Base-by-base conservation (phyloP, 208 protist genomes). In the Wallacemonas sp. region DNA sequence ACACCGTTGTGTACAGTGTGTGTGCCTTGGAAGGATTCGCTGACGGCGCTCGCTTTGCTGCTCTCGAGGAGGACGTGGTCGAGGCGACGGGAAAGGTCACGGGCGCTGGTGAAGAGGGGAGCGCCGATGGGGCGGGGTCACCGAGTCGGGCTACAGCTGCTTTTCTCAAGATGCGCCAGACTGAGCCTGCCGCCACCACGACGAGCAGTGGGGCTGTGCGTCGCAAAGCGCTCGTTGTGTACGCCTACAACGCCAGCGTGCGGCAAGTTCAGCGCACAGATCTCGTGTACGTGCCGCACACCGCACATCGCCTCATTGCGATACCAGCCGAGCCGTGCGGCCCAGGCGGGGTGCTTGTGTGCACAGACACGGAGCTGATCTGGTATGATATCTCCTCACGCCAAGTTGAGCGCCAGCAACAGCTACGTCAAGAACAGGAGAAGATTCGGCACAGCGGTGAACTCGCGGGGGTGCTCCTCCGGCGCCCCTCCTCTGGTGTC, bases 191-290 rank as follows among this genome's bases (percentile, higher is more conserved):
- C 21, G 53, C 64, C 27, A 42, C 6, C 55, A 19, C 63, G 51
- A 56, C 3, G 11, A 56, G 27, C 49, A 21, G 9, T 8, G 22
- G 44, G 5, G 21, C 6, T 51, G 21, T 39, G 19, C 6, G 22
- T 15, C 69, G 77, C 33, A 97, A 98, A 66, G 56, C 80, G 26
- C 79, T 99, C 4, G 88, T 96, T 1, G 98, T 96, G 49, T 99
- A 99, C 77, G 97, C 99, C 69, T 96, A 99, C 51, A 97, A 99
- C 65, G 75, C 99, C 24, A 97, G 97, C 42, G 82, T 99, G 12
- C 99, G 99, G 63, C 98, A 99, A 78, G 98, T 99, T 2, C 94
- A 98, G 39, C 91, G 98, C 41, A 99, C 99, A 54, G 93, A 92
- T 77, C 83, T 86, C 28, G 84, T 98, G 22, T 70, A 90, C 33